Conservation (phyloP, 1,284 basidiomycete genomes). For the Leccinum pachyderme region DNA sequence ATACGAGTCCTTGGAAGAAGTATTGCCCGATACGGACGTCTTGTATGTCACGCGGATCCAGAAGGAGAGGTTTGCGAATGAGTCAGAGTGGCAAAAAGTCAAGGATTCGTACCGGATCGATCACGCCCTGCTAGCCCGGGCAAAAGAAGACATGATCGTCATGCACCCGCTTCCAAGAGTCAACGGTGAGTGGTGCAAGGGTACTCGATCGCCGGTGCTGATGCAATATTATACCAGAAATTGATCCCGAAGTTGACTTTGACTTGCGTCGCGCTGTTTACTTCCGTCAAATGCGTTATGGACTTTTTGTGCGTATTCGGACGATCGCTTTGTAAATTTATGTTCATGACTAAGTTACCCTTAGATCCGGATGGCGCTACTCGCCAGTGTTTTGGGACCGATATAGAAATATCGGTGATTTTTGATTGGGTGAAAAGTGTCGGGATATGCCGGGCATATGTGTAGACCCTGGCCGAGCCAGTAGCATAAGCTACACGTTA, state of each 20-base stretch:
- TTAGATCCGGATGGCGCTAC: conserved; percentile 76
- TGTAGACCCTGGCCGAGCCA: not conserved
- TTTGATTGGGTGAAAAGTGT: not conserved
- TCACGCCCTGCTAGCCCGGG: conserved; percentile 87
- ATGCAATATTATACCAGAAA: conserved; percentile 56
- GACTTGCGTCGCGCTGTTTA: conserved; percentile 93
- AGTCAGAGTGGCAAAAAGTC: conserved; percentile 85
- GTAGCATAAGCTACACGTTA: too few relatives aligned
- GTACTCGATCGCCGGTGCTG: not conserved
- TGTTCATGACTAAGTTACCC: conserved; percentile 1
- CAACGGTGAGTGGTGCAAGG: conserved; percentile 57
- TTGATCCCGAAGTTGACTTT: conserved; percentile 98
- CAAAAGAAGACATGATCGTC: conserved; percentile 96
- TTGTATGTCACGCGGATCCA: conserved; percentile 97
- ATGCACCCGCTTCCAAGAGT: conserved; percentile 97
- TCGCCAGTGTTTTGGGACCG: conserved; percentile 62
- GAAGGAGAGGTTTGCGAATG: conserved; percentile 87
- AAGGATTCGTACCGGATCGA: conserved; percentile 94
- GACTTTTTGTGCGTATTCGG: conserved; percentile 80
- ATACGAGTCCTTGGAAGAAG: conserved; percentile 86
- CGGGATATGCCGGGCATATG: not conserved
- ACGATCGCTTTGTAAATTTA: not conserved
- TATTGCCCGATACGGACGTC: conserved; percentile 92
- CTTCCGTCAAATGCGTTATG: conserved; percentile 99
- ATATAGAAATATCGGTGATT: conserved; percentile 15